Percentiles rank a stretch among this genome's conserved stretches.
These are phyloP conservation scores for Scleroderma bovista DNA, from an alignment of 768 basidiomycete species.

Conservation along the genomic window DNA sequence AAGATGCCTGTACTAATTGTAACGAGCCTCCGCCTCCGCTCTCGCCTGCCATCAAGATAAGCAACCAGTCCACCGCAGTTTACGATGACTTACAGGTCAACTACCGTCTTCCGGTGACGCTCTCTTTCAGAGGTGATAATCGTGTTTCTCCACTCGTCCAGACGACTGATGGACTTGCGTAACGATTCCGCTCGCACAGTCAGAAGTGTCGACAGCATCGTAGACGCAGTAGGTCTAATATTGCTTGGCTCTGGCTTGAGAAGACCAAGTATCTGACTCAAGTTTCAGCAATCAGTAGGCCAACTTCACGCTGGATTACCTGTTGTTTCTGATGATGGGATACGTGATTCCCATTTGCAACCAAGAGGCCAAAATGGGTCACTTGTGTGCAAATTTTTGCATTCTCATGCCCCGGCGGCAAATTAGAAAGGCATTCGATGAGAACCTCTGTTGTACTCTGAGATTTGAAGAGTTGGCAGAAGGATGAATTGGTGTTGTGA, in stretches of 20 bases:
- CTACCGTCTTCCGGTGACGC: conserved; percentile 58
- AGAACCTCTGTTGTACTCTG: conserved; percentile 65
- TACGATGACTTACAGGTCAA: conserved; percentile 56
- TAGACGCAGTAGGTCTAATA: background rate
- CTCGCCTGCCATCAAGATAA: conserved; percentile 45
- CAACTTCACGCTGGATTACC: conserved; percentile 33
- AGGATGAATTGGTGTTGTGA: conserved; percentile 57
- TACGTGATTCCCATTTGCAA: conserved; percentile 61
- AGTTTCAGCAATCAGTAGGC: conserved; percentile 3
- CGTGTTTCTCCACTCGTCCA: conserved; percentile 69
- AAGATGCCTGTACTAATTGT: conserved; percentile 56
- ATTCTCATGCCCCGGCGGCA: conserved; percentile 18
- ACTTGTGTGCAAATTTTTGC: conserved; percentile 54
- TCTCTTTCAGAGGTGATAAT: conserved; percentile 68
- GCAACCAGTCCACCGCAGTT: background rate
- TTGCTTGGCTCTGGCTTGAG: conserved; percentile 32
- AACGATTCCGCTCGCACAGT: conserved; percentile 34
- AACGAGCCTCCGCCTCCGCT: conserved; percentile 66
- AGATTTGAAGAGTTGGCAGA: conserved; percentile 69
- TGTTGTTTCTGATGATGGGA: conserved; percentile 66
- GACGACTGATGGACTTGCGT: conserved; percentile 55
- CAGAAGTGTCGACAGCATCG: conserved; percentile 11
- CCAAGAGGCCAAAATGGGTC: conserved; percentile 59
- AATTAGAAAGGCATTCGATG: conserved; percentile 56
- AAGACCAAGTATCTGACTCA: conserved; percentile 50